Percentiles rank a stretch among this genome's conserved stretches.
These are phyloP conservation scores for Hymenoscyphus infarciens DNA, from an alignment of 2,329 filamentous ascomycete genomes.

Conservation along the genomic window DNA sequence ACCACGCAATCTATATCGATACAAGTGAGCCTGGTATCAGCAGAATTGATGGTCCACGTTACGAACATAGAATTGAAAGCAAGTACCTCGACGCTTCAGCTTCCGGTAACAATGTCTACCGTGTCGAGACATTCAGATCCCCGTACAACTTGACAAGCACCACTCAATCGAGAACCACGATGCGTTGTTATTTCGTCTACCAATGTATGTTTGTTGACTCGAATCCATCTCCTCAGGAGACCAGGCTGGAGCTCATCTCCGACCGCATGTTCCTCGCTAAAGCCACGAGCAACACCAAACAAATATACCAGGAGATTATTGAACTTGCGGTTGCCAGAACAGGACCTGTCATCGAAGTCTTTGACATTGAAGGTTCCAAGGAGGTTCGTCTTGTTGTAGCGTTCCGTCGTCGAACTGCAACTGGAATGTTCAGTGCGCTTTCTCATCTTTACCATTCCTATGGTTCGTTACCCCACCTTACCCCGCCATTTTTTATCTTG, in stretches of 20 bases:
- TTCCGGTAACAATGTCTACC: conserved; percentile 70
- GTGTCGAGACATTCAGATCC: conserved; percentile 96
- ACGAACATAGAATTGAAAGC: conserved; percentile 88
- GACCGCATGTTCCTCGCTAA: conserved; percentile 94
- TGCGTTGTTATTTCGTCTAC: conserved; percentile 99
- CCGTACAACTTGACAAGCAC: conserved; percentile 71
- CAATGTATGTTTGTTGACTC: conserved; percentile 85
- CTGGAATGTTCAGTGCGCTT: conserved; percentile 90
- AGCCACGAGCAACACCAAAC: conserved; percentile 91
- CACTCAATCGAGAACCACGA: conserved; percentile 66
- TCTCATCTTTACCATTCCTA: conserved; percentile 99
- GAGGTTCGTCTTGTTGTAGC: conserved; percentile 95
- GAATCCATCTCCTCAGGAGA: conserved; percentile 73
- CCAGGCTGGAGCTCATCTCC: conserved; percentile 83
- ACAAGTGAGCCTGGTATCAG: conserved; percentile 87
- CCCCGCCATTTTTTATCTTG: neutral
- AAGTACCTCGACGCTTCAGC: conserved; percentile 79
- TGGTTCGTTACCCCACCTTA: conserved; percentile 50
- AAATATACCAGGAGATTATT: conserved; percentile 93
- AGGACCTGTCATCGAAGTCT: conserved; percentile 95
- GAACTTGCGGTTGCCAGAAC: conserved; percentile 77
- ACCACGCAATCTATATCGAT: conserved; percentile 98
- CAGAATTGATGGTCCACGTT: conserved; percentile 74
- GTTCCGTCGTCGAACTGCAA: conserved; percentile 87
- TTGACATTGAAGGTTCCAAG: conserved; percentile 84